These are phyloP conservation scores for Globomyces sp. DNA, from an alignment of 371 early-diverging fungal genomes.

Conservation along the genomic window DNA sequence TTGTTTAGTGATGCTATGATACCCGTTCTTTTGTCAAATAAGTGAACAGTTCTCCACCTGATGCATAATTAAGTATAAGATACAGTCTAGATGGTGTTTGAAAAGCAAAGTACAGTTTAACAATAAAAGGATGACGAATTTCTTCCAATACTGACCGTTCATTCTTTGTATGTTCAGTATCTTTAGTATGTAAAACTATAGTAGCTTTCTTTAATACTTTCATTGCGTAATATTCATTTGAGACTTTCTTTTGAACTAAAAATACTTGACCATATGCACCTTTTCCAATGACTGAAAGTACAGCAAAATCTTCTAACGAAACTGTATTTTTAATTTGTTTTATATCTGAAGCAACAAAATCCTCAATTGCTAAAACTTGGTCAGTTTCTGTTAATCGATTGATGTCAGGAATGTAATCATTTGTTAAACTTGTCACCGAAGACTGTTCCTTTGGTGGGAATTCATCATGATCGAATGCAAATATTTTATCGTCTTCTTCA, in stretches of 20 bases:
- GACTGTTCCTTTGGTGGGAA: no score
- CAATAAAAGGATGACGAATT: slow-evolving; percentile 91
- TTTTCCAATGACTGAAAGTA: slow-evolving; percentile 50
- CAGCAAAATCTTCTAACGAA: slow-evolving; percentile 43
- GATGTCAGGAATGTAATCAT: no score
- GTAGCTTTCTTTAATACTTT: slow-evolving; percentile 90
- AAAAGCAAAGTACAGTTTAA: slow-evolving; percentile 92
- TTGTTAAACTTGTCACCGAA: no score
- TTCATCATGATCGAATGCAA: no score
- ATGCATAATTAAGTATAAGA: slow-evolving; percentile 81
- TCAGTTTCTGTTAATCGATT: slow-evolving; percentile 7
- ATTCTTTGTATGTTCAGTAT: slow-evolving; percentile 68
- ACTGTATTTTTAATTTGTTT: slow-evolving; percentile 23
- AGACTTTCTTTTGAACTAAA: slow-evolving; percentile 68
- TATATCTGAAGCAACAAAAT: slow-evolving; percentile 20
- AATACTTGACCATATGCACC: slow-evolving; percentile 74
- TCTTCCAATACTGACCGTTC: slow-evolving; percentile 76
- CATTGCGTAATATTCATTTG: slow-evolving; percentile 77
- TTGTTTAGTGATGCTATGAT: no score
- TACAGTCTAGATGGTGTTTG: slow-evolving; percentile 66
- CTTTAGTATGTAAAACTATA: slow-evolving; percentile 68
- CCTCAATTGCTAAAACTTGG: slow-evolving; percentile 25
- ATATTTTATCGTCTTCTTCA: no score
- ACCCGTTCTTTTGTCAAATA: slow-evolving; percentile 35
- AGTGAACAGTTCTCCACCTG: slow-evolving; percentile 63